Evolutionary conservation across 2,329 filamentous ascomycete species (phyloP), one percentile per base, ranked within the genome.

Genomic region (Keithomyces neogunnii): DNA sequence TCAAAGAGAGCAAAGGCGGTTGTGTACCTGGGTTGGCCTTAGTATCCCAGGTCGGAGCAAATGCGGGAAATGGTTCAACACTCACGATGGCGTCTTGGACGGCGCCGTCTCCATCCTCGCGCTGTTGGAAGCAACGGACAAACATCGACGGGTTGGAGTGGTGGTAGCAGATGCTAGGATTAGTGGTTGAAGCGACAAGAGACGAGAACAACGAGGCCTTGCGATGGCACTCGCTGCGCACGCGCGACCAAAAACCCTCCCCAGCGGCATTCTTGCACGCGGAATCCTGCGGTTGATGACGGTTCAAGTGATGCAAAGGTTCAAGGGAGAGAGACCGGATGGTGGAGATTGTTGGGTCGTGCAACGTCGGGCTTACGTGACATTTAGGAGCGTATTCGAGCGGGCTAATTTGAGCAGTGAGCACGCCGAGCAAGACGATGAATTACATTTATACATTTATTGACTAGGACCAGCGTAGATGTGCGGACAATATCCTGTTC

Each of bases 1-100:
- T 47, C 45, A 13, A 47, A 47, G n/a, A 47, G 45, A 8, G 45
- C 45, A 11, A 47, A 47, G 5, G 45, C 45, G 4, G 45, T 47
- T 31, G 45, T 47, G 31, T 47, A 47, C 11, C 45, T 44, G 40
- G 2, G 28, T 26, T 3, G 2, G 13, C 19, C 19, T 19, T 19
- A 19, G 19, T 19, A 19, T 19, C 19, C 19, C 19, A 19, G 19
- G 19, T 19, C 19, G 19, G 19, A 19, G 19, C 19, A 19, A 19
- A 19, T 19, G 19, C 19, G 28, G 10, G 13, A 29, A 3, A 6
- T 29, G 28, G 6, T 35, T 35, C 11, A 11, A 11, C 9, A 44
- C 40, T 30, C 28, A 44, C 40, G 40, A 30, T 19, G 40, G 9
- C 26, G 26, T 3, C 11, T 44, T 9, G 5, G 28, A 30, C 6